Conservation (phyloP, 2,329 filamentous ascomycete species). For the Botrytis byssoidea region DNA sequence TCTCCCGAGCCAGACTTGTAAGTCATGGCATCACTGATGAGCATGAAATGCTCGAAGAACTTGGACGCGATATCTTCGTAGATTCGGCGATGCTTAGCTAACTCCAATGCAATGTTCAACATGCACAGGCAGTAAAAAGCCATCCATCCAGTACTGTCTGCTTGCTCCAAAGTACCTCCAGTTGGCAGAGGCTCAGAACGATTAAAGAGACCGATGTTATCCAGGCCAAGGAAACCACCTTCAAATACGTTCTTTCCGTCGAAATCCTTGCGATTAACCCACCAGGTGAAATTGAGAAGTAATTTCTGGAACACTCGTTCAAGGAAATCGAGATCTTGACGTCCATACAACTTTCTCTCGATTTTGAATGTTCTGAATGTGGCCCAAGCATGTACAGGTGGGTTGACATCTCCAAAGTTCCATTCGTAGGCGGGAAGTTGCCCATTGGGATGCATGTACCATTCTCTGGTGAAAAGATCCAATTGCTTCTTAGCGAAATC, state of each 20-base stretch:
- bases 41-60: conserved; percentile 98
- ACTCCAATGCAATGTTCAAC: conserved; percentile 93
- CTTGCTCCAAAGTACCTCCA: conserved; percentile 89
- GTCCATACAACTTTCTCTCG: conserved; percentile 93
- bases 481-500: conserved; percentile 98
- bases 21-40: conserved; percentile 97
- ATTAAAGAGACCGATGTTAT: conserved; percentile 98
- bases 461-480: conserved; percentile 92
- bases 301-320: conserved; percentile 97
- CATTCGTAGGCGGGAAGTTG: conserved; percentile 91
- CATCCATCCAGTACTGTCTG: conserved; percentile 99
- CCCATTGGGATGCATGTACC: conserved; percentile 98
- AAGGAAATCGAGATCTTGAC: conserved; percentile 91
- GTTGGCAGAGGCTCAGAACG: conserved; percentile 92
- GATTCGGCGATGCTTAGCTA: conserved; percentile 90
- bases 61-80: conserved; percentile 98
- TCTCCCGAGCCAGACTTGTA: conserved; percentile 71
- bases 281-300: conserved; percentile 97
- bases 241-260: conserved; percentile 98
- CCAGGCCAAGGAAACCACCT: conserved; percentile 89
- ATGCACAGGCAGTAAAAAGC: conserved; percentile 95
- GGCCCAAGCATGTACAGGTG: conserved; percentile 93
- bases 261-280: conserved; percentile 94
- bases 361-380: conserved; percentile 97
- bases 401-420: conserved; percentile 98